These are phyloP conservation scores for Spergularia azorica DNA, from an alignment of 179 eudicot genomes.

Conservation along the genomic window DNA sequence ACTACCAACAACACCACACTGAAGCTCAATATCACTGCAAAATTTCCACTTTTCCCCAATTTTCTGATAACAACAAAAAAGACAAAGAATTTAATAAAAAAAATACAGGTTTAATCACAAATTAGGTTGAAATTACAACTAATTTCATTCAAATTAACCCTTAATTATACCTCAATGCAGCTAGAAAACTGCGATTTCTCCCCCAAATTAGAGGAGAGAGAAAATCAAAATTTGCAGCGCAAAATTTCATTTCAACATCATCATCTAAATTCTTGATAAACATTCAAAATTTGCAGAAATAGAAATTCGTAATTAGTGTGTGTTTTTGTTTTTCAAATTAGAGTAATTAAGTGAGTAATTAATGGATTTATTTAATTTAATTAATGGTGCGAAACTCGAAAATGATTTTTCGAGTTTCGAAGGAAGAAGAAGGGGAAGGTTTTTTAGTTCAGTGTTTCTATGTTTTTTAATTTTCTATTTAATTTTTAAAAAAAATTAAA, in stretches of 20 bases:
- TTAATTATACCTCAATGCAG: conserved; percentile 1
- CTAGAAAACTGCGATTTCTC: conserved; percentile 7
- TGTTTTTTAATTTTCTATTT: neutral
- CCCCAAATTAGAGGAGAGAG: neutral
- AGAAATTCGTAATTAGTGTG: neutral
- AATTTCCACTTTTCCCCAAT: neutral
- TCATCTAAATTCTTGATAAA: neutral
- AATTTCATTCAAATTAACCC: neutral
- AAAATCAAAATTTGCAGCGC: neutral
- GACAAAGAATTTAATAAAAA: neutral
- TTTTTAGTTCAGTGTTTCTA: conserved; percentile 9
- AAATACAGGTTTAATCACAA: neutral
- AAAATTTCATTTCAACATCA: conserved; percentile 6
- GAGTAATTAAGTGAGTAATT: conserved; percentile 10
- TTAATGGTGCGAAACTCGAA: conserved; percentile 13
- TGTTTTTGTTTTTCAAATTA: neutral
- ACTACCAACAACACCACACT: neutral
- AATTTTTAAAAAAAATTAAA: neutral
- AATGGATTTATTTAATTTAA: neutral
- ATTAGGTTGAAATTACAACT: neutral
- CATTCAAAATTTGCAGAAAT: neutral
- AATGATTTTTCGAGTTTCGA: conserved; percentile 27
- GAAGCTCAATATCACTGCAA: conserved; percentile 2
- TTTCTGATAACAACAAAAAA: neutral
- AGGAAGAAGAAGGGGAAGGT: neutral